A percentile compares a stretch with the other conserved stretches of the same genome.
Evolutionary conservation across 805 yeast species (phyloP).

Genomic region (Lipomyces starkeyi): DNA sequence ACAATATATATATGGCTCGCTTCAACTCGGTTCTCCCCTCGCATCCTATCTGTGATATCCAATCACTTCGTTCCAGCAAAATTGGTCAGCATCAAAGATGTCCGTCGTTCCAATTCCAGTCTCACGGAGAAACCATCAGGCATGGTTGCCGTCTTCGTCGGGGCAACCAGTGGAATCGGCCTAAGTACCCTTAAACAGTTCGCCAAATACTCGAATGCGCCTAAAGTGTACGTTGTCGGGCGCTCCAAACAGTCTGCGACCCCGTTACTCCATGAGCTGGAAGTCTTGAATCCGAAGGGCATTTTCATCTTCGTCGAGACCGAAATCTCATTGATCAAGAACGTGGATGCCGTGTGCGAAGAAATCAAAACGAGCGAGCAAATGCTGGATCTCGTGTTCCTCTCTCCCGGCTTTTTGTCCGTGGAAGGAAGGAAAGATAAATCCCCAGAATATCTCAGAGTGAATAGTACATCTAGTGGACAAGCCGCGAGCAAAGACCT

Average conservation of each 20-base stretch:
- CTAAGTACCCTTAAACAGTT: constrained; percentile 9
- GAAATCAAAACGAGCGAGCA: constrained; percentile 8
- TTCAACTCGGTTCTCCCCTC: too few relatives aligned
- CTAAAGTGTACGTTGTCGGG: constrained; percentile 10
- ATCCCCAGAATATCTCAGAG: not conserved
- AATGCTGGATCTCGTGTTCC: constrained; percentile 1
- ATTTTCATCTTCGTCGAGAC: constrained; percentile 9
- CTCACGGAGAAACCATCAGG: constrained; percentile 1
- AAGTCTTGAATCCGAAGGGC: constrained; percentile 8
- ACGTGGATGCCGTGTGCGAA: constrained; percentile 9
- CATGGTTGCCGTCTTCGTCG: constrained; percentile 13
- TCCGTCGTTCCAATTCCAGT: not conserved
- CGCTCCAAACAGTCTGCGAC: constrained; percentile 9
- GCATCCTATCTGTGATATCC: too few relatives aligned
- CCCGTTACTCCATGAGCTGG: constrained; percentile 2
- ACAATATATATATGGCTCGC: too few relatives aligned
- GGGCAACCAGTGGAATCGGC: constrained; percentile 16
- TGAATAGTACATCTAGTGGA: too few relatives aligned
- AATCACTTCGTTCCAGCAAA: too few relatives aligned
- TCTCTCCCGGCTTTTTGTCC: constrained; percentile 13
- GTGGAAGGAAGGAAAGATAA: not conserved
- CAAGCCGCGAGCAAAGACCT: too few relatives aligned
- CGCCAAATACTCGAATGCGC: constrained; percentile 14
- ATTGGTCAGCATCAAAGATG: not conserved
- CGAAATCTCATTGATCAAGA: constrained; percentile 5